phyloP scores from a whole-genome alignment of 345 rosid species.

The Aegle marmelos region DNA sequence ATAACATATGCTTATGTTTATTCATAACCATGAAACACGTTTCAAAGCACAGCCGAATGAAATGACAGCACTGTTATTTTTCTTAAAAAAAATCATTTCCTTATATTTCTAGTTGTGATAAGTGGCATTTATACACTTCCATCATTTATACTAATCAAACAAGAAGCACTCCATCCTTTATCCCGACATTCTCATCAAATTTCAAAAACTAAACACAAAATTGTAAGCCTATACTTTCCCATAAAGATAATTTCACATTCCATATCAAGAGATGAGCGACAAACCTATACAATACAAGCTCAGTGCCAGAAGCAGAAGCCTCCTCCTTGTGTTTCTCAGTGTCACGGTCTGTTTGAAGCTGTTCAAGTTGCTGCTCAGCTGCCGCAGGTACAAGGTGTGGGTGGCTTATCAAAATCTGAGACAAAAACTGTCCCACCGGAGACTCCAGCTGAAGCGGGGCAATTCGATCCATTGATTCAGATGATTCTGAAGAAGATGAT shows the following conservation, averaged over 20 bases:
- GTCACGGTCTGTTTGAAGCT: conserved; percentile 84
- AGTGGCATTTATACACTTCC: not conserved
- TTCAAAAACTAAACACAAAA: not conserved
- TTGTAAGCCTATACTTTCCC: not conserved
- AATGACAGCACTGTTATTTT: not conserved
- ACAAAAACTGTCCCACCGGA: conserved; percentile 86
- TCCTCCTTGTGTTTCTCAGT: conserved; percentile 62
- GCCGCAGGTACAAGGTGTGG: conserved; percentile 98
- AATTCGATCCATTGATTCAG: conserved; percentile 40
- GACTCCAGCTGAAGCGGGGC: conserved; percentile 85
- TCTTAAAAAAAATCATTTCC: not conserved
- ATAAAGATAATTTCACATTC: not conserved
- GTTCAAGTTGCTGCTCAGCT: conserved; percentile 93
- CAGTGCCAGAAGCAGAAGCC: conserved; percentile 64
- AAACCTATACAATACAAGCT: conserved; percentile 80
- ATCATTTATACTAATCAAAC: not conserved
- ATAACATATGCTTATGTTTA: not conserved
- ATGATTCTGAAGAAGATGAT: conserved; percentile 47
- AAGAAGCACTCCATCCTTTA: not conserved
- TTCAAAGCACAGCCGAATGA: not conserved
- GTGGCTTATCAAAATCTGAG: conserved; percentile 76
- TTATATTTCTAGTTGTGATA: not conserved
- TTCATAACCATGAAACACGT: not conserved
- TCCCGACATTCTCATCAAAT: not conserved
- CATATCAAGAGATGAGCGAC: conserved; percentile 10